phyloP scores from a whole-genome alignment of 1,284 basidiomycete species.

The Tausonia pullulans region DNA sequence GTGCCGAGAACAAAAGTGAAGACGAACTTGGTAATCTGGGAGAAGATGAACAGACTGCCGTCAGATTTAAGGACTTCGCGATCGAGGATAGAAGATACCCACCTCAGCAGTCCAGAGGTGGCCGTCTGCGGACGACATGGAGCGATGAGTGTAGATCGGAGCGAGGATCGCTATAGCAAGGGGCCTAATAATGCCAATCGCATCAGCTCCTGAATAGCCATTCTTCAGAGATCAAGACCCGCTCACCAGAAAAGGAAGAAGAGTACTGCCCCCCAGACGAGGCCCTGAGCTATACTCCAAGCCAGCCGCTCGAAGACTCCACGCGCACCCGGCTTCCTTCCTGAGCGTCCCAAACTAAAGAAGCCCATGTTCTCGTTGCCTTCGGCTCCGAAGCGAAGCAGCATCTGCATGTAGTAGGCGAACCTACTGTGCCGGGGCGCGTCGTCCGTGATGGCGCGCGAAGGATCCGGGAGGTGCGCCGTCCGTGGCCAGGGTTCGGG shows the following conservation, averaged over 20 bases:
- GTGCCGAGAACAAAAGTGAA: conserved; percentile 16
- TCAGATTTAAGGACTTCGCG: not conserved
- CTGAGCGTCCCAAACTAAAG: not conserved
- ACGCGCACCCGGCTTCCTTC: not conserved
- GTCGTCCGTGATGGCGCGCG: no score
- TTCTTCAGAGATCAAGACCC: not conserved
- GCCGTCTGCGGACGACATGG: conserved; percentile 4
- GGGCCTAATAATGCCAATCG: conserved; percentile 2
- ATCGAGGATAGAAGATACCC: not conserved
- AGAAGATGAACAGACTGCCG: not conserved
- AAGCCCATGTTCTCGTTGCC: conserved; percentile 8
- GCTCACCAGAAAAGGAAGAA: conserved; percentile 16
- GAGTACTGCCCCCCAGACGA: conserved; percentile 11
- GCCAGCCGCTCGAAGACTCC: conserved; percentile 2
- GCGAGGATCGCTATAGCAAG: conserved; percentile 16
- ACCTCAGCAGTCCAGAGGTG: conserved; percentile 3
- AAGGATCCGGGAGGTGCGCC: conserved; percentile 5
- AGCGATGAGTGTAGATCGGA: conserved; percentile 13
- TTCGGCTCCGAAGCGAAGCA: conserved; percentile 7
- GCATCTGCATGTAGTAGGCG: not conserved
- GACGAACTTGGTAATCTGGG: conserved; percentile 11
- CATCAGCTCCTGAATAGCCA: not conserved
- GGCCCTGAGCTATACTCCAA: conserved; percentile 5
- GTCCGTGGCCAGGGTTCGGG: conserved; percentile 8
- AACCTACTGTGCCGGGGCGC: not conserved